Evolutionary conservation across 2,329 filamentous ascomycete species (phyloP), one percentile per base, ranked within the genome.

Genomic region (Exophiala sp.): DNA sequence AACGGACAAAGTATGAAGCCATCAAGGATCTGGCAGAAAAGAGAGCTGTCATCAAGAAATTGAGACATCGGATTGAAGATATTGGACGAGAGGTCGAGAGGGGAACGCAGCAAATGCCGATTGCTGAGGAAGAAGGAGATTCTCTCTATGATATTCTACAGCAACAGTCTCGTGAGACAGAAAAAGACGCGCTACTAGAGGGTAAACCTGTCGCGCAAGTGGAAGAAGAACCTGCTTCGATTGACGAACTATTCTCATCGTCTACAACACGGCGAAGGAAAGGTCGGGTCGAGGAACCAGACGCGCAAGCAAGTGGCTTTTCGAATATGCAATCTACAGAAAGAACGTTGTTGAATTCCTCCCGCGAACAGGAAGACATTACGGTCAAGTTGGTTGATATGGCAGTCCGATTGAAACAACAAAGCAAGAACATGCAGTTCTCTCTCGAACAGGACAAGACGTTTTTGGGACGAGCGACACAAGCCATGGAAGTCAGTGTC

Each of bases 371-470:
- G 71, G 90, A 96, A 69, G 76, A 80, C 33, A 79, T 97, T 2
- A 92, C 91, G 0, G 79, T 82, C 35, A 91, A 88, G 6, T 85
- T 97, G n/a, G 78, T 96, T 18, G 75, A 81, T 41, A 88, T 96
- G 73, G 91, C 92, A 1, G 76, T 81, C 18, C 82, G 63, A 35
- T 49, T 65, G 29, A 64, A 64, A 38, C 62, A 64, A 47, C 58
- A 64, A 40, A 51, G 57, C 10, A 33, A 49, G 21, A 55, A 54
- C 14, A 57, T 64, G 39, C 55, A 62, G 36, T 64, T 62, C 39
- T 55, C 58, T 34, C 50, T 64, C 10, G 54, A 62, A 35, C 60
- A 62, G 51, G 82, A 85, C 63, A 88, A 89, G 67, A 83, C 86
- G 33, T 77, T 92, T 2, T 72, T 96, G 16, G 78, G 81, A 53